Conservation (phyloP, 257 asterid species). For the Solanum chmielewskii region DNA sequence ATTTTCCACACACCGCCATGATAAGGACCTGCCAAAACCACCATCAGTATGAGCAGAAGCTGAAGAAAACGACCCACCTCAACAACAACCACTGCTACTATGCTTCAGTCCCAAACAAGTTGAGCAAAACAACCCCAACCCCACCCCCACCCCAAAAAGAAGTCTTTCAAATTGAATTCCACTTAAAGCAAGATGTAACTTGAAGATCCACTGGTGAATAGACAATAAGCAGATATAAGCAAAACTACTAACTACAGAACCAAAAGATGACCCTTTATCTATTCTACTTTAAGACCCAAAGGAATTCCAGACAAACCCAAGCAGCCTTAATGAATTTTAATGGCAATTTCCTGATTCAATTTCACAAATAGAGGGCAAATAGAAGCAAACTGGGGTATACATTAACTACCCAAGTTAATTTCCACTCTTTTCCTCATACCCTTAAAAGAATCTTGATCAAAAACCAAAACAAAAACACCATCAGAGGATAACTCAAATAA, state of each 20-base stretch:
- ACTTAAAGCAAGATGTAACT: neutral
- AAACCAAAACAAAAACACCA: neutral
- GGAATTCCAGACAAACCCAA: neutral
- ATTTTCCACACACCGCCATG: constrained; percentile 97
- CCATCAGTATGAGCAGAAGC: neutral
- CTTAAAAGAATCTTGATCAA: neutral
- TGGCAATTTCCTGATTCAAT: neutral
- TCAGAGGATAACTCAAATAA: neutral
- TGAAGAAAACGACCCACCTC: neutral
- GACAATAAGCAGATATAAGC: neutral
- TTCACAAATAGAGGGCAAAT: neutral
- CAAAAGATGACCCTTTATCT: neutral
- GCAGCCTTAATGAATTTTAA: neutral
- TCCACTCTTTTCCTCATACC: neutral
- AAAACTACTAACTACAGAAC: neutral
- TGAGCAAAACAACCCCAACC: neutral
- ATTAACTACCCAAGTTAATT: neutral
- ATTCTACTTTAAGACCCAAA: neutral
- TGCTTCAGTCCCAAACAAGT: neutral
- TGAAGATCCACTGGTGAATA: neutral
- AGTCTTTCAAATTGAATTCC: neutral
- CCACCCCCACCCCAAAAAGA: neutral
- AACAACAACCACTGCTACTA: too few relatives aligned
- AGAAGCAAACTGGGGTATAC: neutral
- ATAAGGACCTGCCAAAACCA: constrained; percentile 65